phyloP scores from a whole-genome alignment of 2,329 filamentous ascomycete species.

The Xylaria sp. region DNA sequence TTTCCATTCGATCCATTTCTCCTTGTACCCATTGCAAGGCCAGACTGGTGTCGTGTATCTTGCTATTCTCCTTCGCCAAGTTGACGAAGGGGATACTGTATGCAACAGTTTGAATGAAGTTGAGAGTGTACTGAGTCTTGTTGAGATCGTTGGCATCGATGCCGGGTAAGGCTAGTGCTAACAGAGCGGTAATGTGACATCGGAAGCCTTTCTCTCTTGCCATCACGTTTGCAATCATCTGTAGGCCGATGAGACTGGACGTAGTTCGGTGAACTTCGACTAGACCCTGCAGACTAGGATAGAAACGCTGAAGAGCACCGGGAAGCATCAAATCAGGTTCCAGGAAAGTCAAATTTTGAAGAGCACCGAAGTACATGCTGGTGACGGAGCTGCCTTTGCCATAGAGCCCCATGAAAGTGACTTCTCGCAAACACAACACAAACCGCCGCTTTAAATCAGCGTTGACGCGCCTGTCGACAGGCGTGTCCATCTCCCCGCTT shows the following conservation, averaged over 20 bases:
- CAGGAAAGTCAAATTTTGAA: slow-evolving; percentile 89
- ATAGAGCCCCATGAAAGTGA: slow-evolving; percentile 98
- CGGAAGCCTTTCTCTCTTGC: slow-evolving; percentile 94
- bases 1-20: slow-evolving; percentile 94
- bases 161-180: slow-evolving; percentile 92
- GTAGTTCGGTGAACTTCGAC: slow-evolving; percentile 97
- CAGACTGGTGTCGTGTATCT: slow-evolving; percentile 77
- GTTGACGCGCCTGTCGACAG: slow-evolving; percentile 81
- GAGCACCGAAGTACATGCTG: slow-evolving; percentile 88
- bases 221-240: slow-evolving; percentile 92
- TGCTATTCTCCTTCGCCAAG: slow-evolving; percentile 74
- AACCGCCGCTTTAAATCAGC: slow-evolving; percentile 87
- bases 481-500: slow-evolving; percentile 89
- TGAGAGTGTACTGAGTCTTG: slow-evolving; percentile 93
- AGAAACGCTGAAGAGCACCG: slow-evolving; percentile 93
- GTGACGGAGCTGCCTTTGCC: slow-evolving; percentile 93
- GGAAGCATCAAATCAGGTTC: slow-evolving; percentile 93
- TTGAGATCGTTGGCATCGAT: slow-evolving; percentile 98
- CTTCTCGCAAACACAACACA: slow-evolving; percentile 87
- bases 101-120: slow-evolving; percentile 94
- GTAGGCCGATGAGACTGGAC: slow-evolving; percentile 89
- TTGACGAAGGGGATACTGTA: slow-evolving; percentile 96
- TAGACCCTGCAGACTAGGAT: slow-evolving; percentile 93
- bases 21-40: slow-evolving; percentile 94
- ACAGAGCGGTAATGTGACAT: slow-evolving; percentile 91